Evolutionary conservation across 139 green algal species (phyloP), one percentile per base, ranked within the genome.

Genomic region (Chlorella vulgaris): DNA sequence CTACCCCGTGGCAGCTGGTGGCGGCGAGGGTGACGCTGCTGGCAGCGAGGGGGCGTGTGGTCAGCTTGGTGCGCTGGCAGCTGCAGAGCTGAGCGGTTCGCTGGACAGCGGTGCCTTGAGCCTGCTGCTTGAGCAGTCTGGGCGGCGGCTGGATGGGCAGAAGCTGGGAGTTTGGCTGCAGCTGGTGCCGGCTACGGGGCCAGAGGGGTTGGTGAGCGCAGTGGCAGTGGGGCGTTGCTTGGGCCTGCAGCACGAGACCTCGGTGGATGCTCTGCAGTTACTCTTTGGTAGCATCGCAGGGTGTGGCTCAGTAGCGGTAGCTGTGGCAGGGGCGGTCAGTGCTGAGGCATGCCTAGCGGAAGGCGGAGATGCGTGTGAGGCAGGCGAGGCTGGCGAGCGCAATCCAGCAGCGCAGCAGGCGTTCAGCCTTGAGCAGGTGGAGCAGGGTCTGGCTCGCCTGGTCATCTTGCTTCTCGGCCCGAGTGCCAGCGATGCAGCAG

Each of bases 71-170:
- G 40, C 29, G 1, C 7, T 66, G 33, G 76, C 76, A 10, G 36
- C 26, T 29, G 15, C 31, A 35, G 76, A 82, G 63, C 63, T 82
- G 43, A 28, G 21, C 21, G 47, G 31, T 4, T 82, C 76, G 15
- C 24, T 33, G 22, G 76, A 75, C 26, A 47, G 31, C 19, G 76
- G 76, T n/a, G 76, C 65, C n/a, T 62, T 82, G 29, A 82, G 76
- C 76, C 47, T 82, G 76, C 76, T 82, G 62, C 62, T 82, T 40
- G 63, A 3, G 42, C 19, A 39, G 21, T 8, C 28, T 51, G 28
- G 62, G 5, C 0, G 13, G 3, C n/a, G 24, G 38, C 36, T 70
- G 36, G 15, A 50, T 29, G 5, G 4, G 1, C 21, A 28, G 10
- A 40, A 67, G 43, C 18, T 82, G 43, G 31, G 7, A 43, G 58